Evolutionary conservation across 441 rosid genomes (phyloP).

Genomic region (Oxalis stricta): DNA sequence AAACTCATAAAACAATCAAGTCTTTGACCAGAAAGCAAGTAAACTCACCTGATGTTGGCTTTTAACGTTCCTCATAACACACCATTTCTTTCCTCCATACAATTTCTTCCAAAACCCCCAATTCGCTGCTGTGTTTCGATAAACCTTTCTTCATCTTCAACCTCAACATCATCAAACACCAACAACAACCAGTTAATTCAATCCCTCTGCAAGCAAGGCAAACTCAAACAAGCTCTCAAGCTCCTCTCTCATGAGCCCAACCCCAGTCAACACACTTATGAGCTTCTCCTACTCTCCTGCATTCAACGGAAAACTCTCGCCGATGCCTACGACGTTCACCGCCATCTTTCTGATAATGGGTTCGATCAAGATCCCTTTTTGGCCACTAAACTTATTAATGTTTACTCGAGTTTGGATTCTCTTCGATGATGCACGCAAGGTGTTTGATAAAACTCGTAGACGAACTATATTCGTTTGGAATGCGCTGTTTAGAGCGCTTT

Average conservation of each 20-base stretch:
- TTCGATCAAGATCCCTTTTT: slow-evolving; percentile 79
- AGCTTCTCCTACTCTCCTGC: slow-evolving; percentile 64
- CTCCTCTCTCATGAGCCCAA: slow-evolving; percentile 39
- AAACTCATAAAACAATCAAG: too few species aligned
- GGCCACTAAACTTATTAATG: slow-evolving; percentile 73
- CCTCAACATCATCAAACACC: slow-evolving; percentile 8
- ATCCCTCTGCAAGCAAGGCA: slow-evolving; percentile 51
- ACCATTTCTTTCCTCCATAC: slow-evolving; percentile 21
- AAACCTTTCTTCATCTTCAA: slow-evolving; percentile 19
- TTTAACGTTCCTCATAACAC: slow-evolving; percentile 29
- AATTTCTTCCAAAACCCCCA: slow-evolving; percentile 19
- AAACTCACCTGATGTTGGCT: slow-evolving; percentile 29
- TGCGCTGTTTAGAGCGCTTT: slow-evolving; percentile 65
- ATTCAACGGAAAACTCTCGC: slow-evolving; percentile 34
- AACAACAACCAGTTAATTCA: slow-evolving; percentile 41
- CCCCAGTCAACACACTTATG: slow-evolving; percentile 75
- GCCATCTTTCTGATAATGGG: slow-evolving; percentile 54
- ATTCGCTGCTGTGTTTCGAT: slow-evolving; percentile 26
- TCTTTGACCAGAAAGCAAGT: too few species aligned
- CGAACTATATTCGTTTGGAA: slow-evolving; percentile 80
- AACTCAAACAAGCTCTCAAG: slow-evolving; percentile 52
- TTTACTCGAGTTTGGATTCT: slow-evolving; percentile 44
- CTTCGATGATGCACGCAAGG: slow-evolving; percentile 47
- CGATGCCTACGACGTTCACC: slow-evolving; percentile 47
- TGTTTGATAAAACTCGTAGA: slow-evolving; percentile 64